These are phyloP conservation scores for Didymella segeticola DNA, from an alignment of 2,329 filamentous ascomycete genomes.

Conservation along the genomic window DNA sequence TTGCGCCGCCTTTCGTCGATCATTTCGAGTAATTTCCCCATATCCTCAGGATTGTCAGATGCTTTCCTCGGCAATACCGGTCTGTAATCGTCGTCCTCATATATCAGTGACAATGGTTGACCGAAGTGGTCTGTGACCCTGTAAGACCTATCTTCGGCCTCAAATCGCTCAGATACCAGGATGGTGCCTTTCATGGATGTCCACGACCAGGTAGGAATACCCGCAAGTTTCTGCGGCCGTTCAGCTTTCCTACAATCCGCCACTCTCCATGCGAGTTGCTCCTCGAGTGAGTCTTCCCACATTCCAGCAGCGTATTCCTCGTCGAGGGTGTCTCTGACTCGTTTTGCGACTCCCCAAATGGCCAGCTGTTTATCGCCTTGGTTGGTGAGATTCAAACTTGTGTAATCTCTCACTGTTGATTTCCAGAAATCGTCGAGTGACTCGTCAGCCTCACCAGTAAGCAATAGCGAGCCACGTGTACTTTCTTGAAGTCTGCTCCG, in stretches of 20 bases:
- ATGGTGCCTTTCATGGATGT: no score
- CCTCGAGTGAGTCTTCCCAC: constrained; percentile 28
- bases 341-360: constrained; percentile 34
- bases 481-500: constrained; percentile 12
- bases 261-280: constrained; percentile 35
- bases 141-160: no score
- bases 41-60: constrained; percentile 6
- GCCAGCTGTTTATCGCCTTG: constrained; percentile 29
- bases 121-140: constrained; percentile 18
- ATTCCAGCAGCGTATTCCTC: constrained; percentile 33
- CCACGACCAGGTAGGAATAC: no score
- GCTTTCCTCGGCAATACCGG: constrained; percentile 3
- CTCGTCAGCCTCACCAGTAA: constrained; percentile 24
- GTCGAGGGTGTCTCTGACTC: constrained; percentile 26
- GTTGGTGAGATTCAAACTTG: constrained; percentile 26
- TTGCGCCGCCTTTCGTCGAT: constrained; percentile 7
- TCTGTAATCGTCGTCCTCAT: not conserved
- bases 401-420: constrained; percentile 28
- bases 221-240: constrained; percentile 9
- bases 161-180: no score
- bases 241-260: not conserved
- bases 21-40: constrained; percentile 8
- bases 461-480: not conserved
- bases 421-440: constrained; percentile 30
- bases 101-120: constrained; percentile 7